These are phyloP conservation scores for Oenanthe javanica DNA, from an alignment of 140 eudicot genomes.

Conservation along the genomic window DNA sequence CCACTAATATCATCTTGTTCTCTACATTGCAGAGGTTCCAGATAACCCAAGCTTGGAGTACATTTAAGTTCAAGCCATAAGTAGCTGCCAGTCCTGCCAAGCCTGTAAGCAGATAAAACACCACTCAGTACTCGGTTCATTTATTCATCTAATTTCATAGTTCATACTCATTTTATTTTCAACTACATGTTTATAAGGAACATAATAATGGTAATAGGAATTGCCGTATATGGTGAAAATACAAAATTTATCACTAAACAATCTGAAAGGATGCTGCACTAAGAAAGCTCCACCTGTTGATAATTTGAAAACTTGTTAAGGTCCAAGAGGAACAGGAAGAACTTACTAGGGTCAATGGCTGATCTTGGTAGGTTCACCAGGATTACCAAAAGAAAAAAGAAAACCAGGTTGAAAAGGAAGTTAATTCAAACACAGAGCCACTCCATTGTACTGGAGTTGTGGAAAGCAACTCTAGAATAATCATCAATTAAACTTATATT, in stretches of 20 bases:
- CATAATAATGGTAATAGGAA: not conserved
- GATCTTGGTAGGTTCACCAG: conserved; percentile 79
- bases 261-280: not conserved
- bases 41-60: conserved; percentile 90
- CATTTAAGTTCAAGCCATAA: conserved; percentile 80
- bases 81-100: conserved; percentile 89
- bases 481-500: no score
- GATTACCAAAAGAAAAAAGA: conserved; percentile 61
- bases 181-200: not conserved
- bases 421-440: conserved; percentile 83
- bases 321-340: conserved; percentile 1
- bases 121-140: not conserved
- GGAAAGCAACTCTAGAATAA: conserved; percentile 73
- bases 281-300: not conserved
- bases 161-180: not conserved
- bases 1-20: conserved; percentile 91
- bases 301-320: not conserved
- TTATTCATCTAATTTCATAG: not conserved
- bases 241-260: not conserved
- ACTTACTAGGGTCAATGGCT: conserved; percentile 80
- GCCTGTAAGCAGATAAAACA: conserved; percentile 37
- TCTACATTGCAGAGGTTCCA: conserved; percentile 93
- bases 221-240: not conserved
- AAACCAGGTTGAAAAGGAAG: conserved; percentile 73
- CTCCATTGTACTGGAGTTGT: conserved; percentile 81